These are phyloP conservation scores for Sarcomyxa edulis DNA, from an alignment of 768 basidiomycete species.

Conservation along the genomic window DNA sequence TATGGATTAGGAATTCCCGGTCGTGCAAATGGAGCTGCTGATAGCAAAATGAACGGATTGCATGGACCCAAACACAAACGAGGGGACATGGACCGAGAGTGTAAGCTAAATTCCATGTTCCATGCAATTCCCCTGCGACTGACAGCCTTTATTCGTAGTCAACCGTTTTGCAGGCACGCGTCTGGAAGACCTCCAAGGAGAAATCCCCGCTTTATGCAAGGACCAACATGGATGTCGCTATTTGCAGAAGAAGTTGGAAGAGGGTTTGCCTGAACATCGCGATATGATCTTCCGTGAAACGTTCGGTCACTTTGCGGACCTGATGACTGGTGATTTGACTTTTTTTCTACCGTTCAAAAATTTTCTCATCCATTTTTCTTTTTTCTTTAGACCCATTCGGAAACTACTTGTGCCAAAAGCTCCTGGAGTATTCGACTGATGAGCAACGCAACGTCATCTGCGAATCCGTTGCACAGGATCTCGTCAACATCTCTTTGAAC, in stretches of 20 bases:
- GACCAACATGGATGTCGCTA: constrained; percentile 99
- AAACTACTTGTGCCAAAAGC: constrained; percentile 97
- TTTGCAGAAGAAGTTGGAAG: constrained; percentile 97
- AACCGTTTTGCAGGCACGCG: constrained; percentile 97
- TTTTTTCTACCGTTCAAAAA: constrained; percentile 4
- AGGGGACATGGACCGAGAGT: constrained; percentile 88
- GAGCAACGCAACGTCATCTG: constrained; percentile 96
- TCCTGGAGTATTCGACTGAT: constrained; percentile 94
- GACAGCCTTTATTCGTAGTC: constrained; percentile 38
- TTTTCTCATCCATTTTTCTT: constrained; percentile 7
- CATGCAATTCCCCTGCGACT: constrained; percentile 3
- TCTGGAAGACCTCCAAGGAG: constrained; percentile 92
- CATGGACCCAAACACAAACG: constrained; percentile 95
- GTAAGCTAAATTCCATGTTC: constrained; percentile 24
- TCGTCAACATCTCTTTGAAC: constrained; percentile 97
- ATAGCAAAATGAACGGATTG: constrained; percentile 83
- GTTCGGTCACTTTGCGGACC: constrained; percentile 93
- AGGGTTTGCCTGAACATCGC: constrained; percentile 90
- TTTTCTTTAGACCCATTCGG: constrained; percentile 82
- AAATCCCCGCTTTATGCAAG: constrained; percentile 92
- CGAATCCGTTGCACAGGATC: constrained; percentile 94
- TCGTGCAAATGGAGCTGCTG: constrained; percentile 45
- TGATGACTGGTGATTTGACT: constrained; percentile 96
- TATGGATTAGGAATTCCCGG: constrained; percentile 64
- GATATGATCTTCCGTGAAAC: constrained; percentile 99